Evolutionary conservation across 768 basidiomycete species (phyloP), one percentile per base, ranked within the genome.

Genomic region (Aureoboletus auriporus): DNA sequence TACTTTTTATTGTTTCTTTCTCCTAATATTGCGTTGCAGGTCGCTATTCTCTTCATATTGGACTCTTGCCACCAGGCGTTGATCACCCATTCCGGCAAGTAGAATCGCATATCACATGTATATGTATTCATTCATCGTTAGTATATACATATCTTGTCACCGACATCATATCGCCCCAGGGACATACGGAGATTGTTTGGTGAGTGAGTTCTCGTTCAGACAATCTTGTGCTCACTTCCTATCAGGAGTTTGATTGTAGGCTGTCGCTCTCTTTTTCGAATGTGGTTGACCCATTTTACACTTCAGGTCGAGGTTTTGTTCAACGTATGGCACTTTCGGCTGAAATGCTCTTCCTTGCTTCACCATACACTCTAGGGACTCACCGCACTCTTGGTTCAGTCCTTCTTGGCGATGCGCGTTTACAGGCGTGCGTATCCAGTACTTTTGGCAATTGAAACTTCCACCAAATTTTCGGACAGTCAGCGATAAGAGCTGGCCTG

Each of bases 21-120:
- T 31, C 11, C 9, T 16, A 34, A 64, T n/a, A 9, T 16, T 29
- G 30, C 14, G 8, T 28, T 9, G 13, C 46, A 83, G 82, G 82
- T 83, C n/a, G 71, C 66, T 29, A 68, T 66, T 8, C 78, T 79
- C 7, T 73, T 82, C 61, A 0, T 71, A 1, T 81, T 76, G 43
- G 81, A 83, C 56, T 76, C 75, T 0, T 58, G 77, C 3, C 81
- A 84, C 51, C 82, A 83, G 55, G 71, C 67, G 4, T 61, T 83
- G 43, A 82, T 84, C 50, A 72, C 76, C 1, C 80, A 83, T 51
- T 72, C 76, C 2, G 69, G 82, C 75, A 57, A 35, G 68, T 53
- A 20, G 9, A 38, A n/a, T 11, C 33, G 10, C 11, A 1, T 6
- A 2, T 11, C 5, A 4, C 1, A 6, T 3, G 3, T 20, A 14